phyloP scores from a whole-genome alignment of 306 rosid species.

The Rosa multiflora region DNA sequence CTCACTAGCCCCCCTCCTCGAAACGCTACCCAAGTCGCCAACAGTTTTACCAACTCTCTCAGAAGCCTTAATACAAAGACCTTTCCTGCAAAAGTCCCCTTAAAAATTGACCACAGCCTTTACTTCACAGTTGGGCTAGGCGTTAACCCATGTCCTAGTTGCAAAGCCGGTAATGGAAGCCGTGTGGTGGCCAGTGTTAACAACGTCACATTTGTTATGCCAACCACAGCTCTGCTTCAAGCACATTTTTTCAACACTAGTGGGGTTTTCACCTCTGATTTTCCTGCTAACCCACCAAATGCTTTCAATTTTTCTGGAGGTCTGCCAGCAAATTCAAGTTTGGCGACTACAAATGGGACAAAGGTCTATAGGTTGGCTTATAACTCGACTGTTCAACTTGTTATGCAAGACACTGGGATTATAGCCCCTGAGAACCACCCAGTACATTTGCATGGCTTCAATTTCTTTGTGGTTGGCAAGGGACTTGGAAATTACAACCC shows the following conservation, averaged over 20 bases:
- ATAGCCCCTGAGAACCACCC: constrained; percentile 80
- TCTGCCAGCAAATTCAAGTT: constrained; percentile 41
- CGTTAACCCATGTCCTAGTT: constrained; percentile 62
- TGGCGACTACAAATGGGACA: constrained; percentile 48
- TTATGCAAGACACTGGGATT: constrained; percentile 69
- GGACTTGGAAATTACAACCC: constrained; percentile 70
- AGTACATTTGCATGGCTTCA: constrained; percentile 79
- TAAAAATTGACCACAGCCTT: constrained; percentile 56
- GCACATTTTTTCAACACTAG: constrained; percentile 64
- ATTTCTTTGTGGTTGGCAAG: constrained; percentile 67
- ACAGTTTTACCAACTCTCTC: constrained; percentile 46
- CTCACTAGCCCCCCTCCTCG: constrained; percentile 64
- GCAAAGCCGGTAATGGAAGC: constrained; percentile 77
- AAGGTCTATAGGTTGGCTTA: constrained; percentile 52
- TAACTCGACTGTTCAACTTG: constrained; percentile 62
- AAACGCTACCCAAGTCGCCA: constrained; percentile 71
- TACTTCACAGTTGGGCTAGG: constrained; percentile 68
- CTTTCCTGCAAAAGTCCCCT: constrained; percentile 71
- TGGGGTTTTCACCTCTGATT: constrained; percentile 77
- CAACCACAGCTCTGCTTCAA: constrained; percentile 66
- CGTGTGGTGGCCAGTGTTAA: constrained; percentile 65
- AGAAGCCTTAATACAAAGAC: constrained; percentile 65
- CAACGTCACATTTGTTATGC: constrained; percentile 84
- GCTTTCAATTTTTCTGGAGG: constrained; percentile 57
- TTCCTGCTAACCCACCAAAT: constrained; percentile 57